Evolutionary conservation across 495 filamentous ascomycete species (phyloP).

Genomic region (Aspergillus taichungensis): DNA sequence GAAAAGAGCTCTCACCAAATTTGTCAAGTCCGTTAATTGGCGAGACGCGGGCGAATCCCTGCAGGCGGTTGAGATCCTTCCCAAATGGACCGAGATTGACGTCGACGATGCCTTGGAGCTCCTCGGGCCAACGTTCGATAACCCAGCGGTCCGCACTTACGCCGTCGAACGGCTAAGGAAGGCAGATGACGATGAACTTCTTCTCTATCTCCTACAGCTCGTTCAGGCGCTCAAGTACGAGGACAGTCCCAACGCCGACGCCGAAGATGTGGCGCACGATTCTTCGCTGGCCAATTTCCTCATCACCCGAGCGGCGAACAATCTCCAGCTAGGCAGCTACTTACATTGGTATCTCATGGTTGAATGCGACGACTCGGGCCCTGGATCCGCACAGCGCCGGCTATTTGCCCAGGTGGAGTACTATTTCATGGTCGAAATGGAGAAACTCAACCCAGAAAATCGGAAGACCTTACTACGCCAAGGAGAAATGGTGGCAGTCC

Average conservation of each 20-base stretch:
- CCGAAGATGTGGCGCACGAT: constrained; percentile 59
- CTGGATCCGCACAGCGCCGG: constrained; percentile 61
- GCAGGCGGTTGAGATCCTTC: constrained; percentile 80
- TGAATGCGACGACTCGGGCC: constrained; percentile 78
- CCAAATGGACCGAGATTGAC: constrained; percentile 95
- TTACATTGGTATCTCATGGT: constrained; percentile 99
- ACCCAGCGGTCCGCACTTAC: constrained; percentile 78
- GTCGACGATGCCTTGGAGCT: constrained; percentile 95
- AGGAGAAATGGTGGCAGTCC: constrained; percentile 77
- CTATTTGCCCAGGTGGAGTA: constrained; percentile 88
- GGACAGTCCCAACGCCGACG: constrained; percentile 50
- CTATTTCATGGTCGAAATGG: constrained; percentile 86
- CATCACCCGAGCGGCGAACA: constrained; percentile 73
- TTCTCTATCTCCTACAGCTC: constrained; percentile 87
- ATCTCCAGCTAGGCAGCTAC: constrained; percentile 85
- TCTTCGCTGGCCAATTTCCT: constrained; percentile 88
- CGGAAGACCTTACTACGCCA: constrained; percentile 73
- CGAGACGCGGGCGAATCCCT: constrained; percentile 74
- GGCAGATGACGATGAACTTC: constrained; percentile 86
- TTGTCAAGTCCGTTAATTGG: constrained; percentile 96
- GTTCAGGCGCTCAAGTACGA: constrained; percentile 98
- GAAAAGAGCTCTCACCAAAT: constrained; percentile 91
- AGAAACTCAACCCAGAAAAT: constrained; percentile 47
- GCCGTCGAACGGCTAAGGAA: constrained; percentile 88
- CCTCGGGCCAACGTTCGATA: constrained; percentile 85